Evolutionary conservation across 805 yeast genomes (phyloP).

Genomic region (Lachancea kluyveri): DNA sequence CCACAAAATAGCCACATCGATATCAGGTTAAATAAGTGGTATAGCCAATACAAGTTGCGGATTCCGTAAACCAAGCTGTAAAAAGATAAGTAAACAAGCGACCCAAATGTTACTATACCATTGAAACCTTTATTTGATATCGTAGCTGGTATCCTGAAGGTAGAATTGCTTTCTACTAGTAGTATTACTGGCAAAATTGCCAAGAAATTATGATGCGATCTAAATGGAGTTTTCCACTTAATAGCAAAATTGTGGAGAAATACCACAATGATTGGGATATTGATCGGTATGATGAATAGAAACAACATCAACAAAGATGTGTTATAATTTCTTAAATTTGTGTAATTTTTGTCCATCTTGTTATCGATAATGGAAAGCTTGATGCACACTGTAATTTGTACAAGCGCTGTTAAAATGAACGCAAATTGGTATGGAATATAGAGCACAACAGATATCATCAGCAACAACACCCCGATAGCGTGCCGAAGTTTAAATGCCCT

Average conservation of each 20-base stretch:
- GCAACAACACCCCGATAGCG: conserved; percentile 29
- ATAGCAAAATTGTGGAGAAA: conserved; percentile 74
- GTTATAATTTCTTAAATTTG: conserved; percentile 49
- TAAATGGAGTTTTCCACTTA: conserved; percentile 77
- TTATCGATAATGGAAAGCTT: conserved; percentile 23
- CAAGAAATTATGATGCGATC: conserved; percentile 77
- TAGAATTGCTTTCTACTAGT: conserved; percentile 50
- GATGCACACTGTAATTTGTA: conserved; percentile 52
- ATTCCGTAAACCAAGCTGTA: conserved; percentile 71
- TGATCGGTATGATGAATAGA: conserved; percentile 75
- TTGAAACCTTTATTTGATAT: conserved; percentile 20
- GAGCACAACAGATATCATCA: conserved; percentile 45
- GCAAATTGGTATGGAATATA: conserved; percentile 82
- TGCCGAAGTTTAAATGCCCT: conserved; percentile 13
- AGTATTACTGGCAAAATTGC: conserved; percentile 70
- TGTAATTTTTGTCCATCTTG: conserved; percentile 8
- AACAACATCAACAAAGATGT: conserved; percentile 58
- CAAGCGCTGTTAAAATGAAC: conserved; percentile 49
- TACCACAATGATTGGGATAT: conserved; percentile 71
- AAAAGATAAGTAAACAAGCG: conserved; percentile 46
- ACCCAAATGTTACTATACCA: conserved; percentile 29
- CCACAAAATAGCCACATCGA: too few relatives aligned
- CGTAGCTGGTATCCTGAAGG: conserved; percentile 38
- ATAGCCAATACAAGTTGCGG: conserved; percentile 79
- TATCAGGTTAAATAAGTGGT: conserved; percentile 69